Base-by-base conservation (phyloP, 169 alveolate genomes). In the Plasmodium fragile region DNA sequence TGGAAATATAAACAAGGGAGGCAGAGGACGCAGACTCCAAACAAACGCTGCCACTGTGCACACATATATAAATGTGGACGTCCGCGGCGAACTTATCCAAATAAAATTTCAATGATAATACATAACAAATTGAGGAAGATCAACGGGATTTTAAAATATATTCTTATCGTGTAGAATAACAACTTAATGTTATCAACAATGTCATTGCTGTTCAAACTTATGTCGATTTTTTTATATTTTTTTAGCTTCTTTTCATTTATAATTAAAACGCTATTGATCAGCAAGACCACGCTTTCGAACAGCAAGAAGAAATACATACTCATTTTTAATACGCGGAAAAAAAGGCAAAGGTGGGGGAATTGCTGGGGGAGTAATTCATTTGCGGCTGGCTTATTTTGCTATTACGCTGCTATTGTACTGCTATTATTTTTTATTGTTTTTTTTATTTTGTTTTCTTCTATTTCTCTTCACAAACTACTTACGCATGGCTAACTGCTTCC, bases 231-330 rank as follows among this genome's bases (percentile, higher is more conserved):
- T 87, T 87, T 87, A 78, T 87, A 87, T 45, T 72, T 87, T 87
- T 87, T 87, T 36, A 87, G 52, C 89, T 87, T 87, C 89, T 87
- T 87, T 78, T 87, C 93, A 79, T 87, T 87, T 87, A 87, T 87
- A 43, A 87, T 87, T 87, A 87, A 87, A 53, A 87, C 93, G 49
- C 93, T 87, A 87, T 87, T 87, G 34, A 87, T 87, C 90, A 87
- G 89, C 93, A 87, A 52, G 59, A 87, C 90, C 52, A 87, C 81
- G 70, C 93, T 87, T 34, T 87, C 93, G 45, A 87, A 87, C 65
- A 87, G 49, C 81, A 87, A 41, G 81, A 87, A 87, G 81, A 87
- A 55, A 65, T 87, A 87, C 93, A 87, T 87, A 87, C 93, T 87
- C 93, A 87, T 87, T 87, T 87, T 87, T 79, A 65, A 16, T 53